These are phyloP conservation scores for Paecilomyces niveus DNA, from an alignment of 2,329 filamentous ascomycete species.

Conservation along the genomic window DNA sequence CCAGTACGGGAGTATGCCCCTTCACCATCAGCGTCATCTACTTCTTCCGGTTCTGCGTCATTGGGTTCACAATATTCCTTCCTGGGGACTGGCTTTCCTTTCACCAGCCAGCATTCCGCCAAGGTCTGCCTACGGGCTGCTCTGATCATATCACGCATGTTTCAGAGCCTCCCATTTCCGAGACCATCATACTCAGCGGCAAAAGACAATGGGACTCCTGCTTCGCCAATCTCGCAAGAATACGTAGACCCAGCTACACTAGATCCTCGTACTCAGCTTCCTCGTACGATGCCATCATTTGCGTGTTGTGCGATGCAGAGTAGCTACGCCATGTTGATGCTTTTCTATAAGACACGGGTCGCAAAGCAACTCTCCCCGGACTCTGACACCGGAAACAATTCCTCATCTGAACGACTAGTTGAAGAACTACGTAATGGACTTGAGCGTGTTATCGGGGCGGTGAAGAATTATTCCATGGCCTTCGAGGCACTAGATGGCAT, in stretches of 20 bases:
- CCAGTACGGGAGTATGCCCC: constrained; percentile 24
- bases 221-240: constrained; percentile 1
- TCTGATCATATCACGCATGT: constrained; percentile 35
- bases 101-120: constrained; percentile 34
- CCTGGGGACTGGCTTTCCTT: constrained; percentile 27
- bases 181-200: constrained; percentile 17
- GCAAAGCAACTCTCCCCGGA: constrained; percentile 23
- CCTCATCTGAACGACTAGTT: constrained; percentile 22
- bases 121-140: constrained; percentile 35
- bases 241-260: constrained; percentile 9
- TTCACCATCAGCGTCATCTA: constrained; percentile 23
- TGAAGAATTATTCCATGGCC: constrained; percentile 34
- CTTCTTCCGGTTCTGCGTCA: constrained; percentile 22
- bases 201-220: constrained; percentile 4
- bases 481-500: constrained; percentile 39
- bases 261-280: constrained; percentile 15
- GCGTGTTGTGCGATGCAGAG: constrained; percentile 42
- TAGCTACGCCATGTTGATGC: constrained; percentile 41
- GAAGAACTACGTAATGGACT: constrained; percentile 32
- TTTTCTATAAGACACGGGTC: constrained; percentile 36
- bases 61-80: constrained; percentile 11
- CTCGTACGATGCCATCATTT: constrained; percentile 41
- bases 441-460: constrained; percentile 27
- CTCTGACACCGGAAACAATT: constrained; percentile 11
- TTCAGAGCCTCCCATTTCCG: constrained; percentile 32